Base-by-base conservation (phyloP, 306 rosid genomes). In the Vachellia pachyceras region DNA sequence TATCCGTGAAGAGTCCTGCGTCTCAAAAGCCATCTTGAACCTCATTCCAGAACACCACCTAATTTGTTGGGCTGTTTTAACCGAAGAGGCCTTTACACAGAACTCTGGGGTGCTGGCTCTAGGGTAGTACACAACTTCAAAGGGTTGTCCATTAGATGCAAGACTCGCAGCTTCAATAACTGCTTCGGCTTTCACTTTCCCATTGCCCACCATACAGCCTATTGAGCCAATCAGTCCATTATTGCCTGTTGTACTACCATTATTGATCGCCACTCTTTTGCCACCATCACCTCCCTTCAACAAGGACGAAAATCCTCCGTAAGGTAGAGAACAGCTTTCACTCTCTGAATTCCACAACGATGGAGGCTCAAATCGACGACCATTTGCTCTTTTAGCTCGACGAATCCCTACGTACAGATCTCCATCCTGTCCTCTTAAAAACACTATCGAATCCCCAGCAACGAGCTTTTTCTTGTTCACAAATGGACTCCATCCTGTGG, bases 401-500 rank as follows among this genome's bases (percentile, higher is more conserved):
- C 99, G 87, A 73, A 96, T 93, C 37, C 98, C 99, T 0, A 96
- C 97, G 18, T 96, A 92, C 3, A 96, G 90, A 85, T 96, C 99
- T 10, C 92, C 97, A 25, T 88, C 92, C n/a, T 90, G 92, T 0
- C 97, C 94, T 73, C 98, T 86, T 78, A 93, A 58, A 41, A 96
- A 96, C 78, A 96, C 97, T 39, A 96, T 90, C 0, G 98, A 92
- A 50, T 96, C 99, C 45, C 99, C 99, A 0, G 98, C 98, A 47
- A 93, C 87, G 14, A 96, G 98, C 90, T 88, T 96, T 86, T 96
- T 96, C 13, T 91, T 94, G 84, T 93, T 93, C 61, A 96, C 99
- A 84, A 96, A 96, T 61, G 89, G 91, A 86, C 97, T 93, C 99
- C 99, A 96, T 1, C 99, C 99, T 0, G 99, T 96, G 0, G 99